Base-by-base conservation (phyloP, 306 rosid species). In the Trifolium repens region DNA sequence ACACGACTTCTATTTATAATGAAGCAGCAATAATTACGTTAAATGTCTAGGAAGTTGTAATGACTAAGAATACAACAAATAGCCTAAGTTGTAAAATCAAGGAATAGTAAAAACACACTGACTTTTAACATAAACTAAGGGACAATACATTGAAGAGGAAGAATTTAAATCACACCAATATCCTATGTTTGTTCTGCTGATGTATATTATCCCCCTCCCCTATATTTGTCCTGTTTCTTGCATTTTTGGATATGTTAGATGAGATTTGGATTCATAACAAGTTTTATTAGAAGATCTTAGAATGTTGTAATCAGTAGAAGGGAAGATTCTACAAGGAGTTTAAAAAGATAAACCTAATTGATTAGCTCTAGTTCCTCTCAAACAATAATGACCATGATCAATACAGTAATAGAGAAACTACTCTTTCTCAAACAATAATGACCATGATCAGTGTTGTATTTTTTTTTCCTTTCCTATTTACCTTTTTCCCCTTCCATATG, bases 331-430 rank as follows among this genome's bases (percentile, higher is more conserved):
- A 2, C 12, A 7, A 30, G 47, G 42, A 54, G 49, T 30, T 22
- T 68, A 72, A 43, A 65, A 9, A 27, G 62, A 69, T 42, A 80
- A 80, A 67, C 71, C 27, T 24, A 58, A n/a, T 22, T 35, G 49
- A 37, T 67, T 34, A 26, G 60, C 64, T 58, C 60, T 54, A 3
- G 13, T 53, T 5, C 12, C 9, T 54, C 60, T 54, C 60, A 54
- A 16, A 8, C 59, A 53, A 24, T 53, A 53, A 53, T 8, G 8
- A 53, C 1, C 61, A 22, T 55, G 61, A 22, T 22, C 3, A 17
- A 54, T 54, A 17, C 26, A 54, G 26, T 54, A 54, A 19, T 26
- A 54, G 60, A 53, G 59, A 54, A 19, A 19, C 60, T 54, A 3
- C 27, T 53, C 34, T 26, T 19, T 54, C 60, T 54, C 60, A 54